These are phyloP conservation scores for Solanum hybrid DNA, from an alignment of 305 asterid genomes.

Conservation along the genomic window DNA sequence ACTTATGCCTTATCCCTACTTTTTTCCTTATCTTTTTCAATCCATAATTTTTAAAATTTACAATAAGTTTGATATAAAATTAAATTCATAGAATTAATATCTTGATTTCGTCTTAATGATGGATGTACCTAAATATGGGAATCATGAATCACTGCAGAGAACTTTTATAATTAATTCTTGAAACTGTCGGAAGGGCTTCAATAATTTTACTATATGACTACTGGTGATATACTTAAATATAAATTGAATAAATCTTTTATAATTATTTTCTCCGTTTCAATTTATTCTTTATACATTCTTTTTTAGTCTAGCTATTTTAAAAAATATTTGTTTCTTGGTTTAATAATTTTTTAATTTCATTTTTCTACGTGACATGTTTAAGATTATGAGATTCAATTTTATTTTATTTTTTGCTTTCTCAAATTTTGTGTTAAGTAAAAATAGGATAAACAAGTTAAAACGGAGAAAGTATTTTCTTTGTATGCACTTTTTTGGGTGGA, in stretches of 20 bases:
- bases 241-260: background rate
- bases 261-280: background rate
- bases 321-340: too few relatives aligned
- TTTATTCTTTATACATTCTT: too few relatives aligned
- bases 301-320: too few relatives aligned
- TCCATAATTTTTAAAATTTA: background rate
- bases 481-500: background rate
- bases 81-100: background rate
- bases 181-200: background rate
- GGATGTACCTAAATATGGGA: background rate
- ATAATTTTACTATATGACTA: background rate
- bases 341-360: too few relatives aligned
- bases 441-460: too few relatives aligned
- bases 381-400: too few relatives aligned
- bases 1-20: too few relatives aligned
- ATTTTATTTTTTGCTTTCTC: background rate
- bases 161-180: background rate
- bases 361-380: too few relatives aligned
- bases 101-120: background rate
- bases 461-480: too few relatives aligned
- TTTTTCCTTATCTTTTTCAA: background rate
- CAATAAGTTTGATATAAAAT: background rate
- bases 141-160: background rate
- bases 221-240: background rate
- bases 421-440: too few relatives aligned